Percentiles rank a stretch among this genome's conserved stretches.
Evolutionary conservation across 2,329 filamentous ascomycete species (phyloP).

Genomic region (Paecilomyces dactylethromorphus): DNA sequence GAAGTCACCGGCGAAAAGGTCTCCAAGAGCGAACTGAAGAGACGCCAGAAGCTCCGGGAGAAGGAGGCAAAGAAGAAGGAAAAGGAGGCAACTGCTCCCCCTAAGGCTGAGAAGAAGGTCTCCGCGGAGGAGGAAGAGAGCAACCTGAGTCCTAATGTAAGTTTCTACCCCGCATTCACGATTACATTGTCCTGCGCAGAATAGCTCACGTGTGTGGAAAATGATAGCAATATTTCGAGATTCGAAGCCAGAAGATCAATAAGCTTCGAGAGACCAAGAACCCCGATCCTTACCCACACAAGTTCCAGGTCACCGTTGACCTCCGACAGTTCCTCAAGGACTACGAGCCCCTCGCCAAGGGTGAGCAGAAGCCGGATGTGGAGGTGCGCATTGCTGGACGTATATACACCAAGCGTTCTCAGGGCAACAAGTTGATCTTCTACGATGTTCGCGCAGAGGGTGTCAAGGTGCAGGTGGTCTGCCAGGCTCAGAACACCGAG

Average conservation of each 20-base stretch:
- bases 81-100: constrained; percentile 64
- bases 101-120: constrained; percentile 55
- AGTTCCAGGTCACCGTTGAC: constrained; percentile 81
- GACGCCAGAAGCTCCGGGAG: constrained; percentile 84
- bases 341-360: constrained; percentile 73
- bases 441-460: constrained; percentile 78
- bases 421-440: constrained; percentile 81
- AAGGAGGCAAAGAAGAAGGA: constrained; percentile 82
- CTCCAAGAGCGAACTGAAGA: constrained; percentile 89
- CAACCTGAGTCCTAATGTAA: constrained; percentile 67
- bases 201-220: constrained; percentile 1
- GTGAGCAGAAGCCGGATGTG: constrained; percentile 71
- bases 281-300: constrained; percentile 87
- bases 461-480: constrained; percentile 82
- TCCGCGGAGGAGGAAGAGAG: constrained; percentile 59
- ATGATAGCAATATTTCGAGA: constrained; percentile 84
- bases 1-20: constrained; percentile 85
- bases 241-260: constrained; percentile 76
- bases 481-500: constrained; percentile 72
- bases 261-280: constrained; percentile 66
- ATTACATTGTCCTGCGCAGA: not conserved
- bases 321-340: constrained; percentile 72
- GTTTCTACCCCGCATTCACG: constrained; percentile 21
- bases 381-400: constrained; percentile 72
- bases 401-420: constrained; percentile 80